phyloP scores from a whole-genome alignment of 2,329 filamentous ascomycete species.

The Aspergillus fischeri region DNA sequence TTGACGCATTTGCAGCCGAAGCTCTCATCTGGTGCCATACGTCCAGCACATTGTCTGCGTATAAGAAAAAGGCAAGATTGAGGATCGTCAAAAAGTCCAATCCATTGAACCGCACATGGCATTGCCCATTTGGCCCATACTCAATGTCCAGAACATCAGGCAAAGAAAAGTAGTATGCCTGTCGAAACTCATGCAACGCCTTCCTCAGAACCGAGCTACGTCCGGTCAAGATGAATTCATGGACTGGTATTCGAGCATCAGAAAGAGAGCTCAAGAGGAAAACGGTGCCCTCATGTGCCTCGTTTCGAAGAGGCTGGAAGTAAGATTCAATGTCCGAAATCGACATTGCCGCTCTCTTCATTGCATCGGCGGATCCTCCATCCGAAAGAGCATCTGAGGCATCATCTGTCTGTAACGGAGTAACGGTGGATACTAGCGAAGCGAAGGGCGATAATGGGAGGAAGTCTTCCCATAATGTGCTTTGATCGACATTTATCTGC shows the following conservation, averaged over 20 bases:
- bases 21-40: slow-evolving; percentile 78
- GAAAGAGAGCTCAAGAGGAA: slow-evolving; percentile 57
- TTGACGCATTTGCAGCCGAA: slow-evolving; percentile 60
- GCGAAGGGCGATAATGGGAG: slow-evolving; percentile 64
- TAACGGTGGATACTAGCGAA: slow-evolving; percentile 50
- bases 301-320: slow-evolving; percentile 24
- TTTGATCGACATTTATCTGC: slow-evolving; percentile 62
- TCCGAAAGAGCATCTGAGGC: slow-evolving; percentile 30
- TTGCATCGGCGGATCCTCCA: slow-evolving; percentile 20
- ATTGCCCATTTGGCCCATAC: slow-evolving; percentile 47
- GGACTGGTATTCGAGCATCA: slow-evolving; percentile 70
- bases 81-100: slow-evolving; percentile 75
- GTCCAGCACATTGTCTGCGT: slow-evolving; percentile 74
- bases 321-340: slow-evolving; percentile 44
- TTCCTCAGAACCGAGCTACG: slow-evolving; percentile 67
- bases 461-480: slow-evolving; percentile 70
- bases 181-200: slow-evolving; percentile 56
- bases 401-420: slow-evolving; percentile 38
- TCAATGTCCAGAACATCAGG: slow-evolving; percentile 60
- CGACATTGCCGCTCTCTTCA: slow-evolving; percentile 41
- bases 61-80: slow-evolving; percentile 74
- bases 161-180: slow-evolving; percentile 52
- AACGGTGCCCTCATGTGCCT: slow-evolving; percentile 29
- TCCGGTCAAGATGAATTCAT: slow-evolving; percentile 73
- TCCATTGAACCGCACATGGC: slow-evolving; percentile 62